Conservation (phyloP, 441 rosid genomes). For the Arabidopsis hybrid region DNA sequence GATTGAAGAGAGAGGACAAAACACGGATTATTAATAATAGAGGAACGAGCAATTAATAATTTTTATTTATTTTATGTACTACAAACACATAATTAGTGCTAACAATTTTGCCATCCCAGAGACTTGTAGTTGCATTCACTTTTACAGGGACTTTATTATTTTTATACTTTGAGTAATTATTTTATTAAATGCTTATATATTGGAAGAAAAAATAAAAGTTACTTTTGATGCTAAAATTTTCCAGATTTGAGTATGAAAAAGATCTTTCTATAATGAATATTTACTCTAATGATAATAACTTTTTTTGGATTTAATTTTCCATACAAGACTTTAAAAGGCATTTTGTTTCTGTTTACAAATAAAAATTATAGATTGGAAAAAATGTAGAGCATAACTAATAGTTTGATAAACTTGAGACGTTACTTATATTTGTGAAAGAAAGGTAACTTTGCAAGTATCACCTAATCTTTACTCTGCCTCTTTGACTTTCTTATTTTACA, state of each 20-base stretch:
- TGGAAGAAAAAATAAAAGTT: neutral
- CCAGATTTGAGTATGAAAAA: neutral
- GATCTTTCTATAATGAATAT: neutral
- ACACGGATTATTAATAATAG: constrained; percentile 22
- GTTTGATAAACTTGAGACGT: constrained; percentile 11
- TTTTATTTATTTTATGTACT: neutral
- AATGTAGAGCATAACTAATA: neutral
- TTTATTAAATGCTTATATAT: constrained; percentile 15
- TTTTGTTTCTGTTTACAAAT: constrained; percentile 7
- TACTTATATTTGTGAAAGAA: constrained; percentile 36
- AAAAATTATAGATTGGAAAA: neutral
- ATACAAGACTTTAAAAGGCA: neutral
- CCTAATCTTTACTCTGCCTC: constrained; percentile 38
- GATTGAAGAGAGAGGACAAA: constrained; percentile 40
- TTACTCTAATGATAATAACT: neutral
- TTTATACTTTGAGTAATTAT: neutral
- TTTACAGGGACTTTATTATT: constrained; percentile 26
- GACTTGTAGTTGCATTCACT: constrained; percentile 40
- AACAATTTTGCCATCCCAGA: constrained; percentile 15
- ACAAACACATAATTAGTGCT: neutral
- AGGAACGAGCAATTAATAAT: neutral
- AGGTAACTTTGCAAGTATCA: constrained; percentile 33
- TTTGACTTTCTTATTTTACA: constrained; percentile 40
- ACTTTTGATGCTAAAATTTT: neutral
- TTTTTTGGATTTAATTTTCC: neutral